phyloP scores from a whole-genome alignment of 2,329 filamentous ascomycete species.

The Colletotrichum incanum region DNA sequence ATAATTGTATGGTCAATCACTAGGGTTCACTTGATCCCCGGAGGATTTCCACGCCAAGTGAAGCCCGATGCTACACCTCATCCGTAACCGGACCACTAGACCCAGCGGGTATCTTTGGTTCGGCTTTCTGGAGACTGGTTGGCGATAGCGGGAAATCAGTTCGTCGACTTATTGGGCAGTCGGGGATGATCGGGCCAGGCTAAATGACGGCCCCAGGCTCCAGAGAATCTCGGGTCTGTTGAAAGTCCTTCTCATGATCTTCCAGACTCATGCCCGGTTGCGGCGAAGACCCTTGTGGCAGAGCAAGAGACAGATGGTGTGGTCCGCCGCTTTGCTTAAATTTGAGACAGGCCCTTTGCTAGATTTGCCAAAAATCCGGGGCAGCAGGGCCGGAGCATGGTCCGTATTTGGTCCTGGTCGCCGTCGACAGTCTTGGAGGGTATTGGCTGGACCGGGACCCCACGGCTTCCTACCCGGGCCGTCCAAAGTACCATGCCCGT shows the following conservation, averaged over 20 bases:
- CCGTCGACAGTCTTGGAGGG: conserved; percentile 34
- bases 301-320: conserved; percentile 33
- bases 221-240: conserved; percentile 25
- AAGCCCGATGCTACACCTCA: conserved; percentile 28
- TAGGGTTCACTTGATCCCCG: conserved; percentile 24
- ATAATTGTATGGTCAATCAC: not conserved
- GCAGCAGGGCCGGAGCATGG: conserved; percentile 39
- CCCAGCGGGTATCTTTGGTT: conserved; percentile 20
- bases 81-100: conserved; percentile 38
- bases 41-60: conserved; percentile 43
- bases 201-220: conserved; percentile 32
- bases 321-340: conserved; percentile 36
- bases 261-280: conserved; percentile 42
- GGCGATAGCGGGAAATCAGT: conserved; percentile 36
- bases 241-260: conserved; percentile 39
- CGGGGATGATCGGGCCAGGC: conserved; percentile 30
- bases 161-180: conserved; percentile 25
- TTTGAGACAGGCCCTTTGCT: conserved; percentile 34
- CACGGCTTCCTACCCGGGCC: conserved; percentile 43
- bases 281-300: conserved; percentile 42
- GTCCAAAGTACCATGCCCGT: conserved; percentile 33
- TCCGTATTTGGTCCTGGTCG: conserved; percentile 42
- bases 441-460: conserved; percentile 41
- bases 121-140: conserved; percentile 13
- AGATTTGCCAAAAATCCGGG: conserved; percentile 43